Evolutionary conservation across 352 stramenopile genomes (phyloP).

Genomic region (Phytophthora hibernalis): DNA sequence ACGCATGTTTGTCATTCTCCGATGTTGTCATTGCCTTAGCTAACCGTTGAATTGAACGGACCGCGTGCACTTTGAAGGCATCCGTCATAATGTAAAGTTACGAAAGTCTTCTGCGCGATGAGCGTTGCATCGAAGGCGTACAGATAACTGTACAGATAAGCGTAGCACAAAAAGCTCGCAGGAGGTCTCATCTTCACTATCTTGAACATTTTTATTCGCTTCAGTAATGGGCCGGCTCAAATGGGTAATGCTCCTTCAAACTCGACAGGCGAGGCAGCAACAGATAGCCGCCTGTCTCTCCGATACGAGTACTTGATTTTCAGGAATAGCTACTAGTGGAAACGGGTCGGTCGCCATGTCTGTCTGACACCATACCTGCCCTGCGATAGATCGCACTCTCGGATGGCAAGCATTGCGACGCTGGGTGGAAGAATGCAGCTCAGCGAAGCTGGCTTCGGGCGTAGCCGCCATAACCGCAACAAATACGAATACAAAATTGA

Average conservation of each 20-base stretch:
- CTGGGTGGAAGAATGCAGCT: no score
- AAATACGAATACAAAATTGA: no score
- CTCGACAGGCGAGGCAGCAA: no score
- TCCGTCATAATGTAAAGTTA: conserved; percentile 43
- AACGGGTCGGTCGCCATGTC: no score
- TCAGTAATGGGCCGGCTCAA: conserved; percentile 26
- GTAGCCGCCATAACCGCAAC: no score
- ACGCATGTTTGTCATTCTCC: conserved; percentile 45
- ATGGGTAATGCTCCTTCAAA: conserved; percentile 35
- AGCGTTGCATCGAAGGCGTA: conserved; percentile 45
- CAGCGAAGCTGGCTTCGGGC: no score
- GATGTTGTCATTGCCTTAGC: conserved; percentile 42
- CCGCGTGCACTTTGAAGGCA: conserved; percentile 50
- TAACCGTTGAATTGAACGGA: conserved; percentile 38
- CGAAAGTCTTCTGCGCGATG: conserved; percentile 43
- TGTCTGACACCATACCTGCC: no score
- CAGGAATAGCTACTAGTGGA: no score
- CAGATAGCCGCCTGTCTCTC: no score
- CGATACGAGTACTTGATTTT: no score
- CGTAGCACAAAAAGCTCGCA: conserved; percentile 45
- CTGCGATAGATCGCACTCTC: no score
- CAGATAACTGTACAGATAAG: conserved; percentile 37
- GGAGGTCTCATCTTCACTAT: conserved; percentile 21
- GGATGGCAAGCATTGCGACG: no score
- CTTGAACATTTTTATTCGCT: background rate